These are phyloP conservation scores for Erysimum cheiri DNA, from an alignment of 441 rosid species.

Conservation along the genomic window DNA sequence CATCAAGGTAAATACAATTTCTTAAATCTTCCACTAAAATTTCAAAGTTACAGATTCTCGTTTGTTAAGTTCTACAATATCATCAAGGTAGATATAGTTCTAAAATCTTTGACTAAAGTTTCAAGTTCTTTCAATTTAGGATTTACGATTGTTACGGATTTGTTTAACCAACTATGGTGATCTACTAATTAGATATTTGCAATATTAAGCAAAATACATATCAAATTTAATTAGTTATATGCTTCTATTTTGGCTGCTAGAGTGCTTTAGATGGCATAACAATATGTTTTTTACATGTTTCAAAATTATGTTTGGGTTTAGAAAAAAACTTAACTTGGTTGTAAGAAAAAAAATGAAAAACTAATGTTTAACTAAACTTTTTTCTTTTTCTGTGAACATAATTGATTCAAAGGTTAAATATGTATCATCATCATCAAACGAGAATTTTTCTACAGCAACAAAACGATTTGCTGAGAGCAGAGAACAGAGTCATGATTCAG, in stretches of 20 bases:
- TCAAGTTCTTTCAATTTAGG: not conserved
- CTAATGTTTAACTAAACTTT: not conserved
- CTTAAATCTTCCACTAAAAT: not conserved
- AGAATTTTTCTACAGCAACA: not conserved
- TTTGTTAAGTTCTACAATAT: no score
- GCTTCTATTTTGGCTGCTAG: not conserved
- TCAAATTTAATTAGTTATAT: not conserved
- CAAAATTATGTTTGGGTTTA: no score
- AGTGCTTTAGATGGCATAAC: not conserved
- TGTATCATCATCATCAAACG: not conserved
- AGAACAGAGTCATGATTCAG: not conserved
- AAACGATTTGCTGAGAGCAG: not conserved
- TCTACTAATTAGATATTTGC: not conserved
- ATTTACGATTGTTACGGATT: not conserved
- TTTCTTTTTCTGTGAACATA: not conserved
- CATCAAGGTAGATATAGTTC: not conserved
- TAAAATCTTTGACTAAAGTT: not conserved
- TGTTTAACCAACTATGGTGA: not conserved
- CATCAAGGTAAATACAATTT: not conserved
- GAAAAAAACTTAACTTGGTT: not conserved
- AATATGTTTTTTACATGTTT: not conserved
- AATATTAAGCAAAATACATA: not conserved
- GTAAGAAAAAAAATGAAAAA: not conserved
- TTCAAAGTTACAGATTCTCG: not conserved
- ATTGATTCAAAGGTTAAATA: not conserved